phyloP scores from a whole-genome alignment of 352 stramenopile species.

The Elongisporangium anandrum region DNA sequence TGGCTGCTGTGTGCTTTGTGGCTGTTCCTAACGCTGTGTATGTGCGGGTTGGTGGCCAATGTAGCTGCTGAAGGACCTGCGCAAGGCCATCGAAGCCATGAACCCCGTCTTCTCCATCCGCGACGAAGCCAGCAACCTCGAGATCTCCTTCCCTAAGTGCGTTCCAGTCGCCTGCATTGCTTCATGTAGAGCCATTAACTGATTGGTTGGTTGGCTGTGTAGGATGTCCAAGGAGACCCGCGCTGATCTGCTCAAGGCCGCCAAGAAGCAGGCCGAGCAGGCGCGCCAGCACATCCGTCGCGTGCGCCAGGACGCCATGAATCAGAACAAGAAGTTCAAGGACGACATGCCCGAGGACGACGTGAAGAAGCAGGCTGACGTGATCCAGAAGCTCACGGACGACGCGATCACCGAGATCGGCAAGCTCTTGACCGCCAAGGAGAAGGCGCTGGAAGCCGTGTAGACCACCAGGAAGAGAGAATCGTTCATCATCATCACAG shows the following conservation, averaged over 20 bases:
- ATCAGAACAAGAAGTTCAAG: conserved; percentile 80
- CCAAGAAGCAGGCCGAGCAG: conserved; percentile 80
- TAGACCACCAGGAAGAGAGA: conserved; percentile 28
- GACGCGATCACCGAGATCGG: conserved; percentile 60
- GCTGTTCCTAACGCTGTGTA: neutral
- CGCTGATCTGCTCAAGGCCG: conserved; percentile 68
- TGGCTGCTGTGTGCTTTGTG: neutral
- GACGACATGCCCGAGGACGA: conserved; percentile 75
- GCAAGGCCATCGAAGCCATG: conserved; percentile 67
- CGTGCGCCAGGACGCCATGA: conserved; percentile 84
- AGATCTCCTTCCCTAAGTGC: conserved; percentile 82
- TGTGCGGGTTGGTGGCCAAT: neutral
- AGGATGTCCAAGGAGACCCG: conserved; percentile 87
- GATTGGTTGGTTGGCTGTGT: conserved; percentile 1
- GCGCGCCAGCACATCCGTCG: conserved; percentile 79
- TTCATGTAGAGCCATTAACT: conserved; percentile 1
- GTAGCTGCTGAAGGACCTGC: conserved; percentile 65
- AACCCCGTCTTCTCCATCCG: conserved; percentile 76
- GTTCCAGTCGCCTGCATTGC: conserved; percentile 9
- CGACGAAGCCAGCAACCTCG: conserved; percentile 57
- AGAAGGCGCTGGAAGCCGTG: conserved; percentile 69
- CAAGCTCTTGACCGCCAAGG: conserved; percentile 70
- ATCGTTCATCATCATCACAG: too few relatives aligned
- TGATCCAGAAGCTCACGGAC: conserved; percentile 82
- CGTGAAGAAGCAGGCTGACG: conserved; percentile 64